A percentile compares a stretch with the other conserved stretches of the same genome.
Conservation (phyloP, 768 basidiomycete genomes). For the Suillus subalutaceus region DNA sequence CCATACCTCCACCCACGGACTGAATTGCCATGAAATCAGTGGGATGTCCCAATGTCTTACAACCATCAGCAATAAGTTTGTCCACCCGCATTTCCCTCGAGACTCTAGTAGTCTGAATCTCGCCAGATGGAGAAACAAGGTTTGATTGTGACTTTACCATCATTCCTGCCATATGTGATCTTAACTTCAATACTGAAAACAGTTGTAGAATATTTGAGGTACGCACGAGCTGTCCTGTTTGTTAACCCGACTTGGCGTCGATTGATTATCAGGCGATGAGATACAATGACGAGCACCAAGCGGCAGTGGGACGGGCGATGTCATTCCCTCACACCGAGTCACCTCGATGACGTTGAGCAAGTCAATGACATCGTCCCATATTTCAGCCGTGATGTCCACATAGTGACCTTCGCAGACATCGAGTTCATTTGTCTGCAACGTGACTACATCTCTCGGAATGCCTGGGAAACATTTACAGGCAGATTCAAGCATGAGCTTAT, state of each 20-base stretch:
- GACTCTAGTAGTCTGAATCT: background rate
- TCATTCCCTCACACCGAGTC: no score
- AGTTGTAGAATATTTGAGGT: background rate
- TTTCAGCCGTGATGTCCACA: background rate
- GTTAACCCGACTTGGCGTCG: background rate
- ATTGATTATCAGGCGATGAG: background rate
- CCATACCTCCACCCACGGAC: no score
- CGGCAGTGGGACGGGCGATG: no score
- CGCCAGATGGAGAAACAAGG: background rate
- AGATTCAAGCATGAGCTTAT: background rate
- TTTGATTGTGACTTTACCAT: background rate
- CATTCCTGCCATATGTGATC: background rate
- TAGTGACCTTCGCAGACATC: background rate
- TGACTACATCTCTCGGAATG: background rate
- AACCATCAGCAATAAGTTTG: background rate
- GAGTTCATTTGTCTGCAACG: slow-evolving; percentile 1
- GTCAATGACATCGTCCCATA: no score
- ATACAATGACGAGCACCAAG: no score
- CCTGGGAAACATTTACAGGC: background rate
- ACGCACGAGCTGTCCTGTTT: background rate
- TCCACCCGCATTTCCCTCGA: background rate
- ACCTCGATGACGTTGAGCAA: no score
- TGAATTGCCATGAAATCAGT: no score
- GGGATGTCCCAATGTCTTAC: background rate
- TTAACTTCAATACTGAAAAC: background rate